Base-by-base conservation (phyloP, 2,329 filamentous ascomycete genomes). In the Fusarium humuli region DNA sequence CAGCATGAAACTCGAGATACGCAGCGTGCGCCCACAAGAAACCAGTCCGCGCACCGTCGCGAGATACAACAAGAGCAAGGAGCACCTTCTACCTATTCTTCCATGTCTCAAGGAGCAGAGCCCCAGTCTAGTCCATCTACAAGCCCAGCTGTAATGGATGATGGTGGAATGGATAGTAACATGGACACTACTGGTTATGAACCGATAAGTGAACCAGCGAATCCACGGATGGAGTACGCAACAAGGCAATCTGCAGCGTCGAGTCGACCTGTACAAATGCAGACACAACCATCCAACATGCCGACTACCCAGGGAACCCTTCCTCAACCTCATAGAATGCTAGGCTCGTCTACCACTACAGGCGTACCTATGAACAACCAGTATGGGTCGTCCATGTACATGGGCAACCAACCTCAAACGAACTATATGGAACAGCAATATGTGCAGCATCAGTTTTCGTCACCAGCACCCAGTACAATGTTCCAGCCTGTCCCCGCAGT, bases 351-450 rank as follows among this genome's bases (percentile, higher is more conserved):
- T 16, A 65, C 77, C 20, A 37, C 71, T 8, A 32, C 67, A 7
- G 65, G 50, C 1, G 71, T 80, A 54, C 56, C 77, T 12, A 73
- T 82, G 30, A 78, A 78, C 20, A 65, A 80, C 10, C 77, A 81
- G 18, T 80, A 81, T 49, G 79, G 71, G 23, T 80, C 81, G 27
- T 81, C 79, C 30, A 79, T 80, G 14, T 77, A 83, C 8, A 76
- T 83, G 8, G 75, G 79, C 1, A 75, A 81, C n/a, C 79, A 81
- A 46, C 70, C 77, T 12, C 81, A 81, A 64, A 75, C 77, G 32
- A 73, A 77, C 6, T 82, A 82, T 60, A 73, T 81, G 58, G 62
- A 75, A 20, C 76, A 78, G 48, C 72, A 78, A 25, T 81, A 77
- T 32, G 73, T 77, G 11, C 71, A 77, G 13, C 77, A 77, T 18